Percentiles rank a stretch among this genome's conserved stretches.
These are phyloP conservation scores for Chlamydomonas sp. DNA, from an alignment of 139 green algal genomes.

Conservation along the genomic window DNA sequence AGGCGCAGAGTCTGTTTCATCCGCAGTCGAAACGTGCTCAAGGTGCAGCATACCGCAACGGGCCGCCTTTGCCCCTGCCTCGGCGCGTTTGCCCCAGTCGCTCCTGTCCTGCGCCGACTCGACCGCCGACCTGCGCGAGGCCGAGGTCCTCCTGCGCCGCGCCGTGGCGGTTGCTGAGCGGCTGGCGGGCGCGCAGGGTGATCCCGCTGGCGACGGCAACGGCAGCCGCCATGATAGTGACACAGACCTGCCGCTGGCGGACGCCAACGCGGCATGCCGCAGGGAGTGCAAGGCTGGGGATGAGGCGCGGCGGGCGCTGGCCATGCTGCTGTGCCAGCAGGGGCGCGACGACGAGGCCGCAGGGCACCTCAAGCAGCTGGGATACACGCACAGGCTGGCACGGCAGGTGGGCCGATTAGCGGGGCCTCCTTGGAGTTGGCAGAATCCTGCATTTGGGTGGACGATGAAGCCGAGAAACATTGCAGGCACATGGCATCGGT, in stretches of 20 bases:
- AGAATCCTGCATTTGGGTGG: not conserved
- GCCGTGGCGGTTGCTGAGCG: slow-evolving; percentile 16
- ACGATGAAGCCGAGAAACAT: not conserved
- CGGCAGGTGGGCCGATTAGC: slow-evolving; percentile 8
- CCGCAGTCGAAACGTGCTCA: not conserved
- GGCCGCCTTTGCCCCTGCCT: not conserved
- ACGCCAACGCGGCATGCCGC: slow-evolving; percentile 42
- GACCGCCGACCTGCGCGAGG: not conserved
- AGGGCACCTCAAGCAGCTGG: slow-evolving; percentile 15
- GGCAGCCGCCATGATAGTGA: no score
- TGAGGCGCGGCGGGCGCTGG: slow-evolving; percentile 31
- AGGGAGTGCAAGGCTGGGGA: slow-evolving; percentile 29
- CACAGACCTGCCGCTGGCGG: slow-evolving; percentile 5
- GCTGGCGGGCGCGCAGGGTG: not conserved
- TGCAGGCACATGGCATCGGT: not conserved
- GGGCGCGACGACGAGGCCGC: slow-evolving; percentile 35
- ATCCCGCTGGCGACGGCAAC: no score
- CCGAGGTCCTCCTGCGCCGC: slow-evolving; percentile 19
- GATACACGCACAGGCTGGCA: slow-evolving; percentile 45
- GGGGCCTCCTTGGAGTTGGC: not conserved
- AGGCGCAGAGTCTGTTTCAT: not conserved
- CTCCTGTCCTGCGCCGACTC: not conserved
- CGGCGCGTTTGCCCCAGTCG: not conserved
- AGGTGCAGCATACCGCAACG: no score
- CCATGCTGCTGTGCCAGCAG: slow-evolving; percentile 54